Evolutionary conservation across 2,329 filamentous ascomycete species (phyloP).

Genomic region (Pseudopithomyces maydicus): DNA sequence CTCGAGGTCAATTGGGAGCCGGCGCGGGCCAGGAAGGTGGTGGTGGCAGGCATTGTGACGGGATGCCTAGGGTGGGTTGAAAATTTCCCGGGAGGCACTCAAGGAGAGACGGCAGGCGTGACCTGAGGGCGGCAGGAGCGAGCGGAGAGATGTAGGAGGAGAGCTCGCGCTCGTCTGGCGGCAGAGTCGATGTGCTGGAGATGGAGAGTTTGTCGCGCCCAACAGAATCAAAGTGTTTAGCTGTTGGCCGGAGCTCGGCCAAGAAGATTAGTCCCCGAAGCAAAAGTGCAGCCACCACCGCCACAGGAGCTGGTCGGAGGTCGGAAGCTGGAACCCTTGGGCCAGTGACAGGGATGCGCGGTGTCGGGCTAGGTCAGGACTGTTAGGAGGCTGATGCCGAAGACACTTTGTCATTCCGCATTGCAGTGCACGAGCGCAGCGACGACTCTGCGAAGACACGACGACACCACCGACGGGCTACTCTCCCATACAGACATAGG

Average conservation of each 20-base stretch:
- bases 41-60: slow-evolving; percentile 60
- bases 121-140: slow-evolving; percentile 32
- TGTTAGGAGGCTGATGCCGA: slow-evolving; percentile 33
- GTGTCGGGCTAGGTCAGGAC: slow-evolving; percentile 20
- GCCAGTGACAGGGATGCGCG: slow-evolving; percentile 20
- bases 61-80: slow-evolving; percentile 35
- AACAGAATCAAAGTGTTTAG: slow-evolving; percentile 37
- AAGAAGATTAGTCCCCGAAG: slow-evolving; percentile 6
- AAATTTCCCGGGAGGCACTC: slow-evolving; percentile 26
- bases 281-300: slow-evolving; percentile 6
- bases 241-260: slow-evolving; percentile 19
- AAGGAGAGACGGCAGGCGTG: slow-evolving; percentile 28
- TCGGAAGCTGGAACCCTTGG: neutral
- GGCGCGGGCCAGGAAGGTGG: slow-evolving; percentile 52
- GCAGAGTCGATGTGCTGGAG: slow-evolving; percentile 15
- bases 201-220: slow-evolving; percentile 31
- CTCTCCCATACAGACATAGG: too few species aligned
- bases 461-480: neutral
- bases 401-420: slow-evolving; percentile 32
- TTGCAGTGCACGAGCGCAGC: neutral
- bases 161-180: slow-evolving; percentile 24
- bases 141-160: slow-evolving; percentile 23
- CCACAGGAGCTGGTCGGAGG: slow-evolving; percentile 4
- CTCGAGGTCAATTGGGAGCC: slow-evolving; percentile 50
- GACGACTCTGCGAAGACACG: neutral